Conservation (phyloP, 2,329 filamentous ascomycete species). For the Corynespora cassiicola region DNA sequence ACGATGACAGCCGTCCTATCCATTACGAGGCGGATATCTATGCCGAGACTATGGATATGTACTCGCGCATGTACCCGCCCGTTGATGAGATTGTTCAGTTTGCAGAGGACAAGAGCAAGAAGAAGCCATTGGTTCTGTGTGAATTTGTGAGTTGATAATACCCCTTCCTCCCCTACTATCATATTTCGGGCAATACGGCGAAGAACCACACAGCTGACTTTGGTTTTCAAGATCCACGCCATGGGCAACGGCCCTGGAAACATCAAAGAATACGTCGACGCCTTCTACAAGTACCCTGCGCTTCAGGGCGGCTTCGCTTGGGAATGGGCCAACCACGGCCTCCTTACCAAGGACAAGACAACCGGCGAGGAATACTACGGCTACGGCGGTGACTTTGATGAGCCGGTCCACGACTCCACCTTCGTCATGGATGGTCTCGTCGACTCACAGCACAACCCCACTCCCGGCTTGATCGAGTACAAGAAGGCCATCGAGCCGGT, state of each 20-base stretch:
- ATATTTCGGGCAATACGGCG: neutral
- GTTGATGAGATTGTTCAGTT: conserved; percentile 60
- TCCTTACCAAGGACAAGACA: conserved; percentile 47
- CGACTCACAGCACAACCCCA: conserved; percentile 50
- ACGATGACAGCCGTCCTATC: conserved; percentile 65
- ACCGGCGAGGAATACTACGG: conserved; percentile 49
- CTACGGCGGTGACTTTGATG: conserved; percentile 53
- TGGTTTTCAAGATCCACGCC: conserved; percentile 57
- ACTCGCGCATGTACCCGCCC: conserved; percentile 70
- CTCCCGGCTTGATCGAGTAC: conserved; percentile 50
- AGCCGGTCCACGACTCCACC: conserved; percentile 49
- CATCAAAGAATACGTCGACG: conserved; percentile 71
- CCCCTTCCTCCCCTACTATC: neutral
- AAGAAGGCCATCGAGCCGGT: conserved; percentile 54
- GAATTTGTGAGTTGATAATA: conserved; percentile 50
- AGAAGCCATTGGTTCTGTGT: conserved; percentile 64
- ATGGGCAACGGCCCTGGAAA: conserved; percentile 79
- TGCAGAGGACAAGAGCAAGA: conserved; percentile 46
- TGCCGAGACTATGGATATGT: conserved; percentile 69
- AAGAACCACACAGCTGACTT: conserved; percentile 3
- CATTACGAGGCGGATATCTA: conserved; percentile 72
- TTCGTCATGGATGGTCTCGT: conserved; percentile 55
- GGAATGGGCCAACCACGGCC: conserved; percentile 56
- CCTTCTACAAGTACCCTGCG: conserved; percentile 65
- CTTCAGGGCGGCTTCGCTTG: conserved; percentile 67